Conservation (phyloP, 495 filamentous ascomycete genomes). For the Hypoxylon intermedium region DNA sequence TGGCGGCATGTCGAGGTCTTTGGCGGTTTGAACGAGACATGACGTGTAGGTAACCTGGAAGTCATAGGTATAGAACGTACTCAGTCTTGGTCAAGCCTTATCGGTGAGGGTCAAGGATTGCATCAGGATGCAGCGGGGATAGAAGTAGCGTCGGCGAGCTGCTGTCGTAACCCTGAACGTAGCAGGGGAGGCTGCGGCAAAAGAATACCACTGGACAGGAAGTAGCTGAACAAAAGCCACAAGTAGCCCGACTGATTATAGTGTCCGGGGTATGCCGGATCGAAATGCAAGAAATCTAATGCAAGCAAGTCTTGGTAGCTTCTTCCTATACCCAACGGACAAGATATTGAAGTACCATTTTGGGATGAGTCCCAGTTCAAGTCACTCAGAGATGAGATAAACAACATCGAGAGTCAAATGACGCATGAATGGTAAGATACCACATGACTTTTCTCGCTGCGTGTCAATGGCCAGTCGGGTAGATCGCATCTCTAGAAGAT, state of each 20-base stretch:
- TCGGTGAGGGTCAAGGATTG: constrained; percentile 8
- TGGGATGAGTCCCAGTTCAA: background rate
- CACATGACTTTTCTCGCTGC: background rate
- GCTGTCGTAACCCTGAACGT: constrained; percentile 6
- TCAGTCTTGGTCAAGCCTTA: constrained; percentile 7
- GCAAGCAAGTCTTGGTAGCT: no score
- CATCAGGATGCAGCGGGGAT: constrained; percentile 9
- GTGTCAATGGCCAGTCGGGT: constrained; percentile 4
- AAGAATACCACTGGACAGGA: constrained; percentile 11
- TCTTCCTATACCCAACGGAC: constrained; percentile 1
- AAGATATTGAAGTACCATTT: background rate
- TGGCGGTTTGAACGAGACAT: no score
- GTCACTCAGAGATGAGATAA: background rate
- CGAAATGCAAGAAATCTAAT: constrained; percentile 14
- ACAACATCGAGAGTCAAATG: background rate
- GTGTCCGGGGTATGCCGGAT: constrained; percentile 22
- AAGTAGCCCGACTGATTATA: constrained; percentile 1
- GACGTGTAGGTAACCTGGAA: no score
- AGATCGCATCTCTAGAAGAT: constrained; percentile 5
- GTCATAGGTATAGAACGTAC: background rate
- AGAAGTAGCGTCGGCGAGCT: constrained; percentile 19
- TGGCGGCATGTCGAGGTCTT: background rate
- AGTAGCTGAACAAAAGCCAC: constrained; percentile 28
- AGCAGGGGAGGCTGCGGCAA: constrained; percentile 2
- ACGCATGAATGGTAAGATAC: constrained; percentile 1